These are phyloP conservation scores for Malbranchea cinnamomea DNA, from an alignment of 2,329 filamentous ascomycete genomes.

Conservation along the genomic window DNA sequence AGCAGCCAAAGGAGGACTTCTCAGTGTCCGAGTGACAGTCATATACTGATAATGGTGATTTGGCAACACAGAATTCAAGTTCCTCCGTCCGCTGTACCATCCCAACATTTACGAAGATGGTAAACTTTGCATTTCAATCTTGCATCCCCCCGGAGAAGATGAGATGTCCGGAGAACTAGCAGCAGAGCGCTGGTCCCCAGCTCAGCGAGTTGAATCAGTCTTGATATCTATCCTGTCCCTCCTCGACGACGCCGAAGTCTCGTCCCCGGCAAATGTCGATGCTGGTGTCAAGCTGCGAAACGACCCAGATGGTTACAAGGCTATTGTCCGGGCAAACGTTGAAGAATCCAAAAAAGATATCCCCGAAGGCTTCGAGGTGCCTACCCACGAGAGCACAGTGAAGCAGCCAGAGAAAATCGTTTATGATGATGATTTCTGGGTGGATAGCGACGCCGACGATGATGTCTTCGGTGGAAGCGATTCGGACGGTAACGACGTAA, in stretches of 20 bases:
- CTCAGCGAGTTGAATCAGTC: constrained; percentile 88
- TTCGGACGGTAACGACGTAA: constrained; percentile 33
- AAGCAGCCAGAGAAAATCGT: constrained; percentile 6
- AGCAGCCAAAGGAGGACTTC: neutral
- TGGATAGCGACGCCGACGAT: constrained; percentile 54
- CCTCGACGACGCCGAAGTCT: constrained; percentile 86
- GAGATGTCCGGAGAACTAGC: constrained; percentile 81
- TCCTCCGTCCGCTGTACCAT: constrained; percentile 66
- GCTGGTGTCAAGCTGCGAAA: constrained; percentile 77
- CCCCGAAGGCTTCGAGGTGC: constrained; percentile 67
- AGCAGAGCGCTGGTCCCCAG: constrained; percentile 83
- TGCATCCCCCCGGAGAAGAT: constrained; percentile 84
- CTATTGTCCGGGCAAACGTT: constrained; percentile 53
- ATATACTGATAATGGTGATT: too few relatives aligned
- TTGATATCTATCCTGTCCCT: constrained; percentile 83
- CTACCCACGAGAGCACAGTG: constrained; percentile 50
- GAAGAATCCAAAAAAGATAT: constrained; percentile 64
- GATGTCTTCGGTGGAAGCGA: constrained; percentile 67
- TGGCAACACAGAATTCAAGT: constrained; percentile 56
- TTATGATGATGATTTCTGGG: constrained; percentile 55
- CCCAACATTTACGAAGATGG: constrained; percentile 90
- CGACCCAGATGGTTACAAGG: constrained; percentile 52
- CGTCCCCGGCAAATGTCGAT: constrained; percentile 87
- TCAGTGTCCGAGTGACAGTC: neutral
- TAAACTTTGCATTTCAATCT: constrained; percentile 87